These are phyloP conservation scores for Leishmania martiniquensis DNA, from an alignment of 208 protist species.

Conservation along the genomic window DNA sequence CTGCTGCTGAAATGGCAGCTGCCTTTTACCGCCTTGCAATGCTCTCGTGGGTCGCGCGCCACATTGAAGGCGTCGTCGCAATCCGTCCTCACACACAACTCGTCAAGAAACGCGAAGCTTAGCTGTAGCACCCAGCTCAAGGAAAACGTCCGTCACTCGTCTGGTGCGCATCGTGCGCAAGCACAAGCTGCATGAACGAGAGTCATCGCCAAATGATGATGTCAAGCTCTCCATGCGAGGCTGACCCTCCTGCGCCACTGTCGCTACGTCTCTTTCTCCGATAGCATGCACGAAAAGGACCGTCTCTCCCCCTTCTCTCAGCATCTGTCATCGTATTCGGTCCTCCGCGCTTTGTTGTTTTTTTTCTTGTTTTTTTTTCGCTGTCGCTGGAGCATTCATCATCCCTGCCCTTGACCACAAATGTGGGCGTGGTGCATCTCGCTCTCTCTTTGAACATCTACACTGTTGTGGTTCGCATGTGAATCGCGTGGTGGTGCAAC, in stretches of 20 bases:
- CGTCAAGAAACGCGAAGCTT: slow-evolving; percentile 3
- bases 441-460: neutral
- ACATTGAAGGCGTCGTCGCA: neutral
- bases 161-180: neutral
- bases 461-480: neutral
- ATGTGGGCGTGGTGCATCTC: neutral
- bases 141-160: neutral
- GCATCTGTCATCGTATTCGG: too few relatives aligned
- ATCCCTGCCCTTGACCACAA: neutral
- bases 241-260: neutral
- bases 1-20: neutral
- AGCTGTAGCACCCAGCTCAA: neutral
- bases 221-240: neutral
- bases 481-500: neutral
- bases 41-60: neutral
- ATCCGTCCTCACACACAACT: slow-evolving; percentile 11
- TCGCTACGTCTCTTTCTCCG: neutral
- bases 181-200: neutral
- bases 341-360: too few relatives aligned
- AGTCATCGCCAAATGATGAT: too few relatives aligned
- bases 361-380: too few relatives aligned
- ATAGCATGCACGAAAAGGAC: neutral
- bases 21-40: neutral
- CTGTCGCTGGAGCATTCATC: too few relatives aligned
- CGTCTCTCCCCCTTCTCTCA: neutral